phyloP scores from a whole-genome alignment of 441 rosid species.

The Brassica balearica region DNA sequence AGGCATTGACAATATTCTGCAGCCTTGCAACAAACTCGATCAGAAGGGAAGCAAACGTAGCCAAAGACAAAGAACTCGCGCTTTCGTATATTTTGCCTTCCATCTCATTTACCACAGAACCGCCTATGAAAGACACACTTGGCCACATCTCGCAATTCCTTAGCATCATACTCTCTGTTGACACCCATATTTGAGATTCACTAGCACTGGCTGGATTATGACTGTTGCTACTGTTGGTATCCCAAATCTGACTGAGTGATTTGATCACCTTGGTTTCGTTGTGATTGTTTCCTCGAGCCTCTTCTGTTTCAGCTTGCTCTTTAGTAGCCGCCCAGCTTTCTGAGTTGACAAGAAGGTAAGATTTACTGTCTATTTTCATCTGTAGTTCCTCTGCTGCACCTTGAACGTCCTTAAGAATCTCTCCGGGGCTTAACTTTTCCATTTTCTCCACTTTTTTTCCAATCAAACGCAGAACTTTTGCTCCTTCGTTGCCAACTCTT shows the following conservation, averaged over 20 bases:
- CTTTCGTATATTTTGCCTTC: slow-evolving; percentile 63
- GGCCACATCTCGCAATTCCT: slow-evolving; percentile 58
- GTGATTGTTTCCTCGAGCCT: slow-evolving; percentile 48
- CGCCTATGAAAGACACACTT: slow-evolving; percentile 49
- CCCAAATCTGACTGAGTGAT: slow-evolving; percentile 56
- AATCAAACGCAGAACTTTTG: slow-evolving; percentile 65
- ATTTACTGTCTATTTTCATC: slow-evolving; percentile 64
- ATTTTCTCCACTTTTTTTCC: slow-evolving; percentile 67
- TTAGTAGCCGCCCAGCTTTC: slow-evolving; percentile 59
- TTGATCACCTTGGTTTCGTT: slow-evolving; percentile 51
- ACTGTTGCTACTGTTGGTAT: slow-evolving; percentile 27
- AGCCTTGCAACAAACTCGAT: slow-evolving; percentile 72
- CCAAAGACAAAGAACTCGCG: slow-evolving; percentile 64
- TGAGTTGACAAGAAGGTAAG: slow-evolving; percentile 63
- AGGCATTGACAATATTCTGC: slow-evolving; percentile 58
- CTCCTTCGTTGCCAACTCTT: slow-evolving; percentile 72
- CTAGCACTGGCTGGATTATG: slow-evolving; percentile 28
- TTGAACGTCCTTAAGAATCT: slow-evolving; percentile 60
- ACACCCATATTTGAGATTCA: slow-evolving; percentile 38
- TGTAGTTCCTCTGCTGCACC: slow-evolving; percentile 75
- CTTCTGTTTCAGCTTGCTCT: slow-evolving; percentile 22
- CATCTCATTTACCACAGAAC: slow-evolving; percentile 36
- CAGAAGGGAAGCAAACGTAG: slow-evolving; percentile 62
- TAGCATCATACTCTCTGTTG: slow-evolving; percentile 41
- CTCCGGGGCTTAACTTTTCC: slow-evolving; percentile 61